Conservation (phyloP, 306 rosid genomes). For the Heteromeles arbutifolia region DNA sequence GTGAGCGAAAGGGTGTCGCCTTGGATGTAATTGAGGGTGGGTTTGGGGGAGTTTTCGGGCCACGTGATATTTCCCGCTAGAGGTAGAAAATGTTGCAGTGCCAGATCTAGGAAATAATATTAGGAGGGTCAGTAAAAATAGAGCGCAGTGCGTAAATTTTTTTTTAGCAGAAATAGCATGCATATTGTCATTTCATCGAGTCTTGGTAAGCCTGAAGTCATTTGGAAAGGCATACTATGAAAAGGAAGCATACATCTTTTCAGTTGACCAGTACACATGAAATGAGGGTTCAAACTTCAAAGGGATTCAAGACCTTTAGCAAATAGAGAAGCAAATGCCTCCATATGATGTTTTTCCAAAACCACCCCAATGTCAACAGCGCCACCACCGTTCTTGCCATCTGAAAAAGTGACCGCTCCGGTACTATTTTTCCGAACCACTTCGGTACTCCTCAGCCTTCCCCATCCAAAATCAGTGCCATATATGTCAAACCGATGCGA, state of each 20-base stretch:
- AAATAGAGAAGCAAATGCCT: neutral
- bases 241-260: too few relatives aligned
- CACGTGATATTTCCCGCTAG: conserved; percentile 16
- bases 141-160: too few relatives aligned
- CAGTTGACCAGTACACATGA: too few relatives aligned
- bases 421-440: neutral
- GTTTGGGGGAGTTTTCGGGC: conserved; percentile 16
- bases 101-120: too few relatives aligned
- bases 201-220: too few relatives aligned
- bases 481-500: neutral
- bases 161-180: too few relatives aligned
- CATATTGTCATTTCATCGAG: too few relatives aligned
- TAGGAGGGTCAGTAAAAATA: too few relatives aligned
- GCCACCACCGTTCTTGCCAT: neutral
- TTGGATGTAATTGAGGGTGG: neutral
- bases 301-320: neutral
- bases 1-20: conserved; percentile 20
- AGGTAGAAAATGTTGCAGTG: conserved; percentile 11
- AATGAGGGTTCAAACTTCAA: neutral
- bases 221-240: too few relatives aligned
- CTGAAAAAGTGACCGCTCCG: neutral
- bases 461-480: neutral
- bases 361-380: neutral
- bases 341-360: neutral
- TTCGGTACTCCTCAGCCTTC: neutral